Conservation (phyloP, 2,329 filamentous ascomycete genomes). For the Phaeosphaeriaceae sp. region DNA sequence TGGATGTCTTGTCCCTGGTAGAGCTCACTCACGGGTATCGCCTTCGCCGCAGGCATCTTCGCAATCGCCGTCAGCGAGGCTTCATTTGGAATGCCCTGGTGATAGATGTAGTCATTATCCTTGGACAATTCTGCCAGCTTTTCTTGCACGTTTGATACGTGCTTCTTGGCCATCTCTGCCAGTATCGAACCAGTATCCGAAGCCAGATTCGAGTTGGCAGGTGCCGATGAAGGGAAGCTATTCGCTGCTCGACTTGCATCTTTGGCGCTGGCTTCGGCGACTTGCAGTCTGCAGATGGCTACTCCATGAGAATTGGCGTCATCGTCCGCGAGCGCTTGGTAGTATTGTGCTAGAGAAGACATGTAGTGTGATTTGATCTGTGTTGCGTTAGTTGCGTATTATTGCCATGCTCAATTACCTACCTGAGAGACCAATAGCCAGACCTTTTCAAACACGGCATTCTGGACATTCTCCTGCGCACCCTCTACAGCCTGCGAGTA, state of each 20-base stretch:
- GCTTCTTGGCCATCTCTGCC: slow-evolving; percentile 83
- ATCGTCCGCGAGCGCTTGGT: slow-evolving; percentile 89
- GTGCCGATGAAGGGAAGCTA: slow-evolving; percentile 80
- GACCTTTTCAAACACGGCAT: slow-evolving; percentile 90
- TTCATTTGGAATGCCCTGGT: slow-evolving; percentile 88
- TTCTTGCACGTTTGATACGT: slow-evolving; percentile 80
- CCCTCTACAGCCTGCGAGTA: slow-evolving; percentile 90
- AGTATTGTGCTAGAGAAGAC: slow-evolving; percentile 88
- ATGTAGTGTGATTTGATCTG: slow-evolving; percentile 81
- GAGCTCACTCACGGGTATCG: slow-evolving; percentile 94
- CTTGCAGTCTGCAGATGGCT: slow-evolving; percentile 81
- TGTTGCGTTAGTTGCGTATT: slow-evolving; percentile 35
- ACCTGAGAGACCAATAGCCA: slow-evolving; percentile 87
- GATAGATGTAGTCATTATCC: slow-evolving; percentile 98
- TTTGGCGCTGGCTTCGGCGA: slow-evolving; percentile 79
- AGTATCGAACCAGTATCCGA: slow-evolving; percentile 79
- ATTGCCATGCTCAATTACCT: slow-evolving; percentile 37
- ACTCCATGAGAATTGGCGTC: slow-evolving; percentile 87
- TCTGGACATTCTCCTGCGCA: slow-evolving; percentile 89
- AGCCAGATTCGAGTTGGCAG: slow-evolving; percentile 82
- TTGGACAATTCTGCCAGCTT: slow-evolving; percentile 79
- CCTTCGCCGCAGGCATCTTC: slow-evolving; percentile 93
- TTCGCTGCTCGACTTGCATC: slow-evolving; percentile 80
- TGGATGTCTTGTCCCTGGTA: slow-evolving; percentile 98
- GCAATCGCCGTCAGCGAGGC: slow-evolving; percentile 81